Percentiles rank a stretch among this genome's conserved stretches.
These are phyloP conservation scores for Gaultheria prostrata DNA, from an alignment of 148 eudicot genomes.

Conservation along the genomic window DNA sequence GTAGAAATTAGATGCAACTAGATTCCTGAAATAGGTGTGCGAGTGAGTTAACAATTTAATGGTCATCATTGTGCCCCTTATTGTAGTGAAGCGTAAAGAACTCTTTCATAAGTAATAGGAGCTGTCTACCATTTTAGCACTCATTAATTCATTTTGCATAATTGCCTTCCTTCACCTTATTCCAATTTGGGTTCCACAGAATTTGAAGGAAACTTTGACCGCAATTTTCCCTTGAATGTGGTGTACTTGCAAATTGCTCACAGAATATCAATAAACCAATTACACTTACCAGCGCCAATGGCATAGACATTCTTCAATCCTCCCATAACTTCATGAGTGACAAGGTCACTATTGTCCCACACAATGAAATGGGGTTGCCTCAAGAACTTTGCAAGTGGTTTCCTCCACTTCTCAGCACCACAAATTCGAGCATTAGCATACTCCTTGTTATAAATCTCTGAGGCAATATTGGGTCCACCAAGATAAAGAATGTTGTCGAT, in stretches of 20 bases:
- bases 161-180: neutral
- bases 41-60: neutral
- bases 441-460: conserved; percentile 90
- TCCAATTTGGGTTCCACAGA: neutral
- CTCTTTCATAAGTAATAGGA: neutral
- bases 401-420: conserved; percentile 88
- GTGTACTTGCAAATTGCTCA: neutral
- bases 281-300: conserved; percentile 76
- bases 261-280: neutral
- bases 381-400: conserved; percentile 74
- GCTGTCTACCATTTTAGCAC: neutral
- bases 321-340: conserved; percentile 99
- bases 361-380: conserved; percentile 95
- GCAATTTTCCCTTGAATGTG: neutral
- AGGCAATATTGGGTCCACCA: conserved; percentile 96
- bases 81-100: neutral
- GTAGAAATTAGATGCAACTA: neutral
- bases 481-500: conserved; percentile 87
- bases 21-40: neutral
- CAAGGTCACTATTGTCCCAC: conserved; percentile 96
- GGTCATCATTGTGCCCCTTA: neutral
- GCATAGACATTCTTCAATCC: conserved; percentile 90
- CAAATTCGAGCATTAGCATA: conserved; percentile 97
- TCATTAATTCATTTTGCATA: neutral
- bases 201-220: neutral